Evolutionary conservation across 1,139 yeast species (phyloP).

Genomic region (Pichiaceae sp.): DNA sequence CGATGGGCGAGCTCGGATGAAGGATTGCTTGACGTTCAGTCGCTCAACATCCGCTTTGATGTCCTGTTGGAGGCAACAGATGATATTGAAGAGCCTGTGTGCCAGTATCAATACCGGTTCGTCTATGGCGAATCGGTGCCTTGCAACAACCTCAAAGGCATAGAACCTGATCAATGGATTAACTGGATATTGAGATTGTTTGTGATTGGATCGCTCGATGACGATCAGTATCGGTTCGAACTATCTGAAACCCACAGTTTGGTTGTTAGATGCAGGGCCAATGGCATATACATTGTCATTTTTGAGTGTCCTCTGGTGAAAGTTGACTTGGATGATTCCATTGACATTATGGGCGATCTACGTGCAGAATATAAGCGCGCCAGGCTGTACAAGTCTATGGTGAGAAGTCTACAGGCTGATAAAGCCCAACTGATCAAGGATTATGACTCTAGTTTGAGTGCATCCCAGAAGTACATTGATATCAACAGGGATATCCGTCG

Average conservation of each 20-base stretch:
- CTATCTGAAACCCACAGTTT: constrained; percentile 4
- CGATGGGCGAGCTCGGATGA: neutral
- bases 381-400: constrained; percentile 4
- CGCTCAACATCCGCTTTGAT: neutral
- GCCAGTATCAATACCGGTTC: neutral
- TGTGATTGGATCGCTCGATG: constrained; percentile 10
- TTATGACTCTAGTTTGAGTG: constrained; percentile 3
- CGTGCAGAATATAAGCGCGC: constrained; percentile 7
- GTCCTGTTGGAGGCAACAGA: neutral
- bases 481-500: constrained; percentile 5
- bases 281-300: constrained; percentile 8
- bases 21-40: neutral
- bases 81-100: neutral
- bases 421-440: constrained; percentile 7
- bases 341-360: constrained; percentile 11
- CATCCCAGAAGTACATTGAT: constrained; percentile 3
- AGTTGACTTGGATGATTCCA: constrained; percentile 5
- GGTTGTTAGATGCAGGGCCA: constrained; percentile 7
- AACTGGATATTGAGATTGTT: constrained; percentile 9
- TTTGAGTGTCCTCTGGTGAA: constrained; percentile 7
- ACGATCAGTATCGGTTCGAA: constrained; percentile 6
- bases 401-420: constrained; percentile 3
- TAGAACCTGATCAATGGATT: constrained; percentile 7
- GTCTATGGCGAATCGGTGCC: neutral
- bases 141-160: neutral